Conservation (phyloP, 345 rosid genomes). For the Lumnitzera racemosa region DNA sequence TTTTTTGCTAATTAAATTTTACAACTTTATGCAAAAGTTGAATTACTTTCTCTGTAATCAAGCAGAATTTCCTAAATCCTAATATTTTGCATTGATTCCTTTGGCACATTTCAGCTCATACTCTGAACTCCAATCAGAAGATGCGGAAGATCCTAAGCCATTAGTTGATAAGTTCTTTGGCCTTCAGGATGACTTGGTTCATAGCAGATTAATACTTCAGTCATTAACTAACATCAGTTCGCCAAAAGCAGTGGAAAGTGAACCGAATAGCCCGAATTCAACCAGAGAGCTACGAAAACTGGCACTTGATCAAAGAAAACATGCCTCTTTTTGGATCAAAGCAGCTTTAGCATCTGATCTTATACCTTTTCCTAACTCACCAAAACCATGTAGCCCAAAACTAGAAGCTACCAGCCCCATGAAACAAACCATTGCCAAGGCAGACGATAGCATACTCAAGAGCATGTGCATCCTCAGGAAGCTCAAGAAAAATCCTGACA, state of each 20-base stretch:
- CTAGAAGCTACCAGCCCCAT: background rate
- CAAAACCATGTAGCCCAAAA: conserved; percentile 15
- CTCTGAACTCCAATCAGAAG: conserved; percentile 44
- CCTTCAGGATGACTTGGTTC: conserved; percentile 49
- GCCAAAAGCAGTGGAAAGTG: conserved; percentile 10
- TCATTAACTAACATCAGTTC: conserved; percentile 19
- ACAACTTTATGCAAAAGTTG: too few relatives aligned
- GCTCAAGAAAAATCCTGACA: conserved; percentile 14
- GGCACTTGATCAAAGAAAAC: conserved; percentile 36
- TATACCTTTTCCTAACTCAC: conserved; percentile 7
- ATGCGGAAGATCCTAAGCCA: conserved; percentile 27
- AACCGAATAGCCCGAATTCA: conserved; percentile 8
- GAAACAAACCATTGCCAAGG: background rate
- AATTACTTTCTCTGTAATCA: too few relatives aligned
- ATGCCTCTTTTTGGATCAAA: conserved; percentile 49
- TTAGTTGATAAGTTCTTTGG: conserved; percentile 40
- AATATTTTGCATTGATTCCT: background rate
- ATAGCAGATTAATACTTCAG: conserved; percentile 33
- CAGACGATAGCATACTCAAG: background rate
- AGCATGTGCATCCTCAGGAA: conserved; percentile 4
- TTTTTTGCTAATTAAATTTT: too few relatives aligned
- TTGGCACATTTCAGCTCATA: conserved; percentile 29
- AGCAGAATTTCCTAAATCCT: too few relatives aligned
- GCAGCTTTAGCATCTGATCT: conserved; percentile 59
- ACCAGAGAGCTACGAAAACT: conserved; percentile 21